Evolutionary conservation across 2,329 filamentous ascomycete species (phyloP), one percentile per base, ranked within the genome.

Genomic region (Pyrenochaeta sp.): DNA sequence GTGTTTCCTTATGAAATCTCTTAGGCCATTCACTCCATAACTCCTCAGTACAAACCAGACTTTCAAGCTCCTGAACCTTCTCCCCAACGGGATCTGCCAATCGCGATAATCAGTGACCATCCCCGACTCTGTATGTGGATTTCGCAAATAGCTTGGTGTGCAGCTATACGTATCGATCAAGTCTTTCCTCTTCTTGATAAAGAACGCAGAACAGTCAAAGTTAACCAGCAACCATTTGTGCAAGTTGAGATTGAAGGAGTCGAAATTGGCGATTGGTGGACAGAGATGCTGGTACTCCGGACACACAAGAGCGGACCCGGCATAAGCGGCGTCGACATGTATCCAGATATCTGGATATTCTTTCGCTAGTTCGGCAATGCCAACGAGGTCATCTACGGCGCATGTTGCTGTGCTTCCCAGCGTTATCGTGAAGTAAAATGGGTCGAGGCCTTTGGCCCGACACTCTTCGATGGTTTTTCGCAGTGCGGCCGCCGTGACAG

Each of bases 141-240:
- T 97, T 60, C 87, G 84, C 23, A 97, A 85, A 79, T 96, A 97
- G 4, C 89, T 84, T 0, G 91, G 91, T 14, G 89, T 89, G 71
- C 95, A 89, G 69, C 86, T 88, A 36, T 97, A 83, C 0, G 92
- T 90, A 56, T 88, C 83, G 37, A 90, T 91, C n/a, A 98, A 84
- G 77, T 92, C 87, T 49, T 81, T 79, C 14, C 93, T 85, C 67
- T 88, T 83, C 58, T 88, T 87, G 43, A 97, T 87, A 77, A 87
- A 98, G 40, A 97, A 83, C 61, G 90, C 90, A 49, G 90, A 67
- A 53, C 85, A 85, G 69, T 98, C 94, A 68, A 97, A 97, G 77
- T 96, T 97, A 51, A 92, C 92, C 15, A 97, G 86, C 42, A 97
- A 83, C 94, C 94, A 97, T 80, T 98, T 98, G 83, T 97, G 93